Percentiles rank a stretch among this genome's conserved stretches.
phyloP scores from a whole-genome alignment of 2,329 filamentous ascomycete genomes.

The Pyrenochaeta sp. region DNA sequence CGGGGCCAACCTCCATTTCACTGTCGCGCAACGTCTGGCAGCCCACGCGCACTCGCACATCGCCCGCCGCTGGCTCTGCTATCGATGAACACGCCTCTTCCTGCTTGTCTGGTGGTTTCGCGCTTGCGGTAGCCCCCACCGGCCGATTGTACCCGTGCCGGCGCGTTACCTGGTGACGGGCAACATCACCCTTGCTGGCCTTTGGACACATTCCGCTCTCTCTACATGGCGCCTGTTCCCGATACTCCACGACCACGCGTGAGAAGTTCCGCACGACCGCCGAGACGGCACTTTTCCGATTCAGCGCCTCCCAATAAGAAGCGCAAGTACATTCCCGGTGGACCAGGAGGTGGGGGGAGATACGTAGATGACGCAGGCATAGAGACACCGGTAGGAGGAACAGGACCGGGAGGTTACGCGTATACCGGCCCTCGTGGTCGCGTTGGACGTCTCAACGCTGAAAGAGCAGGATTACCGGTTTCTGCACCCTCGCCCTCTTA shows the following conservation, averaged over 20 bases:
- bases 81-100: conserved; percentile 33
- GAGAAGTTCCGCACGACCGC: conserved; percentile 43
- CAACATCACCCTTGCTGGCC: conserved; percentile 34
- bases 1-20: not conserved
- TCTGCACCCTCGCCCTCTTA: conserved; percentile 59
- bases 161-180: conserved; percentile 37
- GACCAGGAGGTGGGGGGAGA: conserved; percentile 83
- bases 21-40: conserved; percentile 25
- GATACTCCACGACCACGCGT: conserved; percentile 49
- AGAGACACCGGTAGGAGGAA: conserved; percentile 64
- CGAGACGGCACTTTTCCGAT: conserved; percentile 46
- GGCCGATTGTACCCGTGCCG: conserved; percentile 28
- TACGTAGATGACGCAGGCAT: conserved; percentile 78
- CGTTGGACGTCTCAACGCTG: conserved; percentile 61
- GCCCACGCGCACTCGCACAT: conserved; percentile 26
- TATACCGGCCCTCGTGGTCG: conserved; percentile 63
- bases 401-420: conserved; percentile 59
- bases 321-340: conserved; percentile 79
- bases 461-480: conserved; percentile 49
- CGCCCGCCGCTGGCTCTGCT: conserved; percentile 13
- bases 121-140: conserved; percentile 35
- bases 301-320: conserved; percentile 56
- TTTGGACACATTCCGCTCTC: conserved; percentile 32
- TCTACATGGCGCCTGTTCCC: conserved; percentile 47
- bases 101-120: conserved; percentile 34